A percentile compares a stretch with the other conserved stretches of the same genome.
phyloP scores from a whole-genome alignment of 176 grass and related monocot genomes.

The Aegilops bicornis region DNA sequence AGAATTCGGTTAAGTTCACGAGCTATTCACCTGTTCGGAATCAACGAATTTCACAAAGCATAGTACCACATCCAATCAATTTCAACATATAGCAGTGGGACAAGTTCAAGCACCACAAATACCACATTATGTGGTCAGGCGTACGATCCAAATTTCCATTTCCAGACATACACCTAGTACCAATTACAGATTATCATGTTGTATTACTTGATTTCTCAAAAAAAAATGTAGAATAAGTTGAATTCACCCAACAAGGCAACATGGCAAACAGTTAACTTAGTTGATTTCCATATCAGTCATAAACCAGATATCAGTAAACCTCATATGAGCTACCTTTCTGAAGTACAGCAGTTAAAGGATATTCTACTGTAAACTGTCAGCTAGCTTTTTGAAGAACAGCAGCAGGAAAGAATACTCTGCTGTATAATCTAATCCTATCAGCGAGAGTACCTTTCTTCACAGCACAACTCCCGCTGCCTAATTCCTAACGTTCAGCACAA shows the following conservation, averaged over 20 bases:
- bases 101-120: conserved; percentile 3
- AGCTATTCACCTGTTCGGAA: not conserved
- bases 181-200: not conserved
- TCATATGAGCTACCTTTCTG: not conserved
- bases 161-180: not conserved
- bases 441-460: not conserved
- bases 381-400: not conserved
- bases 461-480: not conserved
- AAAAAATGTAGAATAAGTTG: not conserved
- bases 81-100: conserved; percentile 15
- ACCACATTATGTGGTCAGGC: not conserved
- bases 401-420: not conserved
- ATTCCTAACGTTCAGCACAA: conserved; percentile 38
- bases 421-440: not conserved
- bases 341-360: not conserved
- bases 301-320: not conserved
- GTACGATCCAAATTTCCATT: not conserved
- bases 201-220: too few relatives aligned
- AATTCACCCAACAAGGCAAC: not conserved
- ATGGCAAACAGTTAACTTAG: not conserved
- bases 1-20: not conserved
- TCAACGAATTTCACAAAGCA: not conserved
- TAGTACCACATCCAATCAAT: not conserved
- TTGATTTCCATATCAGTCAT: conserved; percentile 6
- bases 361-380: not conserved